Conservation (phyloP, 805 yeast species). For the Candida gorgasii region DNA sequence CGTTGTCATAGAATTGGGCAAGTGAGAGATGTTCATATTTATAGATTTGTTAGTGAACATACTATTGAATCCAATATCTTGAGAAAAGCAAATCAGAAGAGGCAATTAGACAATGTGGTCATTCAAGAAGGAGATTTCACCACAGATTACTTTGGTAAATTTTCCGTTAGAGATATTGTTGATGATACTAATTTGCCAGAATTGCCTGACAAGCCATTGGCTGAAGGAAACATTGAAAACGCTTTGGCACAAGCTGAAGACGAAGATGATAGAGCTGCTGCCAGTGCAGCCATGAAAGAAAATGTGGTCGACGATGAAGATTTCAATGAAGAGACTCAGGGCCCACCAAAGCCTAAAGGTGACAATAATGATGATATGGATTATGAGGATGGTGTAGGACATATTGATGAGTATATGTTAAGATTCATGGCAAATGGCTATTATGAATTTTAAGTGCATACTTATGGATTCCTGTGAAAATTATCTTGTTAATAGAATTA, state of each 20-base stretch:
- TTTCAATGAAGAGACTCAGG: constrained; percentile 56
- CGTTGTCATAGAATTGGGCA: constrained; percentile 99
- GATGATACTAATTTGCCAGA: constrained; percentile 53
- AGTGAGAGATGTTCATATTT: constrained; percentile 95
- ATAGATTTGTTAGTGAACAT: constrained; percentile 91
- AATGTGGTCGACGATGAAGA: constrained; percentile 83
- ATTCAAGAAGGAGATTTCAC: constrained; percentile 98
- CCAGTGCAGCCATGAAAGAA: constrained; percentile 84
- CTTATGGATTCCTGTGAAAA: too few relatives aligned
- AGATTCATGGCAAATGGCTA: constrained; percentile 82
- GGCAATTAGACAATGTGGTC: constrained; percentile 89
- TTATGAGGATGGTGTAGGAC: constrained; percentile 67
- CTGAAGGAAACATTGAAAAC: constrained; percentile 49
- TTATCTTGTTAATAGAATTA: neutral
- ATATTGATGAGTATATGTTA: constrained; percentile 96
- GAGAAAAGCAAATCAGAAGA: constrained; percentile 90
- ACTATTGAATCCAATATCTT: constrained; percentile 95
- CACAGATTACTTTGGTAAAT: constrained; percentile 88
- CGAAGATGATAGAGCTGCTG: constrained; percentile 87
- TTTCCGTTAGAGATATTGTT: constrained; percentile 81
- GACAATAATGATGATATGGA: constrained; percentile 37
- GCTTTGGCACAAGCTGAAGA: constrained; percentile 93
- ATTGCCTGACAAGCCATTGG: constrained; percentile 43
- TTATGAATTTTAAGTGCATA: too few relatives aligned
- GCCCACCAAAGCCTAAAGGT: constrained; percentile 20